Evolutionary conservation across 1,284 basidiomycete species (phyloP), one percentile per base, ranked within the genome.

Genomic region (Pseudozyma hubeiensis): DNA sequence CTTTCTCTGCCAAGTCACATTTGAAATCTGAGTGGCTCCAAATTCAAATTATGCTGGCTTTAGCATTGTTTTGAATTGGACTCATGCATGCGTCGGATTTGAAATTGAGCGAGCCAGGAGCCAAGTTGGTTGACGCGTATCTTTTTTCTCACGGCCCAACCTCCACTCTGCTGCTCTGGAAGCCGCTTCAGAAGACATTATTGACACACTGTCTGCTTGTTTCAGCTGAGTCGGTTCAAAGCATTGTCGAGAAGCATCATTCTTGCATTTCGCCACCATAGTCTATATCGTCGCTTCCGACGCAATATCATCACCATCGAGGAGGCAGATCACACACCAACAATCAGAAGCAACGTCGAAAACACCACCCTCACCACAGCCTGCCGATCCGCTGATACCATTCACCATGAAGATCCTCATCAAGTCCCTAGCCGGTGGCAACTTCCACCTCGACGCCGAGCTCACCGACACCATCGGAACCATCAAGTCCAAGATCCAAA

Each of bases 401-500:
- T n/a, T 17, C 53, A 62, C 17, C 29, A 83, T 83, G 82, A 83
- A 82, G 79, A 64, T 84, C 46, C 69, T 81, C 44, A 70, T 84
- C 76, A 84, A 84, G 55, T 75, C 78, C 16, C 60, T 84, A n/a
- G 73, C 79, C 10, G 82, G 82, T 51, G 79, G 79, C 56, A 84
- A 81, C 63, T 84, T 84, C 68, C 70, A 79, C 45, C 67, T 84
- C 40, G 81, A 84, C 51, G 79, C 81, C 33, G 78, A 83, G 52
- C 74, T 78, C 37, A 67, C 66, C 17, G 80, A 84, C 49, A 81
- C 80, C 31, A 81, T 99, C 48, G 90, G 86, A 49, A 87, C 87
- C 77, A 87, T 99, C 81, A 99, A 99, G 88, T 84, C 88, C 78
- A 94, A 92, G 89, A 96, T 99, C 80, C 86, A 89, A 69, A 88